Evolutionary conservation across 2,329 filamentous ascomycete genomes (phyloP).

Genomic region (Fusarium guadeloupense): DNA sequence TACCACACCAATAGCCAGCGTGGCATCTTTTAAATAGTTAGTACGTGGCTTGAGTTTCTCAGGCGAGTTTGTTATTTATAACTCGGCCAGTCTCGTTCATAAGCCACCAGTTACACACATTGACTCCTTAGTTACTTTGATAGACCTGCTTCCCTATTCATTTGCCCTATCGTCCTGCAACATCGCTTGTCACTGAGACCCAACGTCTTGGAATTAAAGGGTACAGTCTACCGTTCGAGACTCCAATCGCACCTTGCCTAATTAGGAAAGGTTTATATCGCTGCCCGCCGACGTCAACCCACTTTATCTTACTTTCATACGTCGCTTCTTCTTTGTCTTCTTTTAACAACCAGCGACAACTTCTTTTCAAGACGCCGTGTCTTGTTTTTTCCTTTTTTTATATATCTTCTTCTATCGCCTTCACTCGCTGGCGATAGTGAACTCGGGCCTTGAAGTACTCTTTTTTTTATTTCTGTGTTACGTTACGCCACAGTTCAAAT

Average conservation of each 20-base stretch:
- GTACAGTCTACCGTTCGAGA: slow-evolving; percentile 24
- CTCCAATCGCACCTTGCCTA: slow-evolving; percentile 9
- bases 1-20: slow-evolving; percentile 35
- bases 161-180: not conserved
- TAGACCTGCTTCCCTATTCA: not conserved
- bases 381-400: not conserved
- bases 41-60: slow-evolving; percentile 7
- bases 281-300: slow-evolving; percentile 37
- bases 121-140: no score
- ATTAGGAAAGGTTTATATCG: slow-evolving; percentile 26
- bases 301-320: slow-evolving; percentile 36
- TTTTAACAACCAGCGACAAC: no score
- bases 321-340: slow-evolving; percentile 35
- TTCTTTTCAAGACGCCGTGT: not conserved
- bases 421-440: slow-evolving; percentile 27
- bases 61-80: slow-evolving; percentile 12
- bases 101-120: no score
- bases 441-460: not conserved
- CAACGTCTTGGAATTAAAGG: slow-evolving; percentile 17
- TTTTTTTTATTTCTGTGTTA: slow-evolving; percentile 1
- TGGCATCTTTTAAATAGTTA: slow-evolving; percentile 36
- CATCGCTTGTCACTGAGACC: not conserved
- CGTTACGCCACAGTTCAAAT: not conserved
- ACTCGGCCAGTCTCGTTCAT: not conserved
- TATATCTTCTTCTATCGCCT: slow-evolving; percentile 9